Conservation (phyloP, 2,329 filamentous ascomycete genomes). For the Fonsecaea monophora region DNA sequence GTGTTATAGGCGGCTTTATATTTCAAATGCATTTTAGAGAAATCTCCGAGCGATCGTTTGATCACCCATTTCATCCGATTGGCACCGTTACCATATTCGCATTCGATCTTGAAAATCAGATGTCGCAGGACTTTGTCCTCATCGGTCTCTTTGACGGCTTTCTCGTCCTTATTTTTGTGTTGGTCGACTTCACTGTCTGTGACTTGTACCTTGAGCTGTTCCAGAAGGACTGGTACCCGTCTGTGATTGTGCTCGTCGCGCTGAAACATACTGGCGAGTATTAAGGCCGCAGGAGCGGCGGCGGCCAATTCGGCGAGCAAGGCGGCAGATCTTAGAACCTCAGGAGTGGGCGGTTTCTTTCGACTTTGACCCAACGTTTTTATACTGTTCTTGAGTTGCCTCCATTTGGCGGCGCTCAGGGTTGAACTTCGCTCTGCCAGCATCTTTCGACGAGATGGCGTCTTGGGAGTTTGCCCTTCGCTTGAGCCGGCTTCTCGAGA, state of each 20-base stretch:
- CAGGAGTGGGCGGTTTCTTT: slow-evolving; percentile 82
- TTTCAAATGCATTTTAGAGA: slow-evolving; percentile 88
- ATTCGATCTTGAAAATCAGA: slow-evolving; percentile 84
- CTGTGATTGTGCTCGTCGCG: slow-evolving; percentile 95
- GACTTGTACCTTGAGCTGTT: slow-evolving; percentile 89
- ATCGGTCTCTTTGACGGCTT: slow-evolving; percentile 26
- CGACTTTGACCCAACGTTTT: slow-evolving; percentile 77
- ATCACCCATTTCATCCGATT: slow-evolving; percentile 98
- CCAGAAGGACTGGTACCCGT: slow-evolving; percentile 90
- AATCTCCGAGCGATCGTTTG: slow-evolving; percentile 83
- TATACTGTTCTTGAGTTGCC: slow-evolving; percentile 86
- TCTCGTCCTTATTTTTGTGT: slow-evolving; percentile 43
- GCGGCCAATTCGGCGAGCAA: slow-evolving; percentile 93
- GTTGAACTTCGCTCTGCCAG: slow-evolving; percentile 70
- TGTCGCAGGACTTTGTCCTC: slow-evolving; percentile 64
- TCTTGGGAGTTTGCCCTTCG: slow-evolving; percentile 36
- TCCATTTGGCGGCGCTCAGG: slow-evolving; percentile 82
- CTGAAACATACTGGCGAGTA: slow-evolving; percentile 97
- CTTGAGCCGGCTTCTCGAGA: slow-evolving; percentile 51
- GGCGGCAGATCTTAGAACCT: slow-evolving; percentile 94
- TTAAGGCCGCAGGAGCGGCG: slow-evolving; percentile 88
- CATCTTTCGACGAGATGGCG: slow-evolving; percentile 50
- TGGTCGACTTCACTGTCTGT: slow-evolving; percentile 76
- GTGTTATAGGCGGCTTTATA: slow-evolving; percentile 88
- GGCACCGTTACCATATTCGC: slow-evolving; percentile 94